Conservation (phyloP, 371 early-diverging fungal genomes). For the Actinomortierella ambigua region DNA sequence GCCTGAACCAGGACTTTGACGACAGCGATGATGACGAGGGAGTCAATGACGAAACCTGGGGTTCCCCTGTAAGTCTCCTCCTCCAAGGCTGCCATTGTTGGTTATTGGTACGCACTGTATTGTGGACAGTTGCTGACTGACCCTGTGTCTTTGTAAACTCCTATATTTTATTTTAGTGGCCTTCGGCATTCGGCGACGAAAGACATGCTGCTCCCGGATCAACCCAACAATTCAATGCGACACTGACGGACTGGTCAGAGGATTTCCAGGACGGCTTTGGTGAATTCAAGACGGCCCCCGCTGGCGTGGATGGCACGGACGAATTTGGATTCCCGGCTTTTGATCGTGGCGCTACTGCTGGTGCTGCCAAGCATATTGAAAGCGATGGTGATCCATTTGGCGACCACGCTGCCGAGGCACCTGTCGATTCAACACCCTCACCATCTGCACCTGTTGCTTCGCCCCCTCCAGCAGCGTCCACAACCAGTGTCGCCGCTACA, state of each 20-base stretch:
- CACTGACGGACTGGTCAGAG: conserved; percentile 35
- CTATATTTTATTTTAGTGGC: conserved; percentile 12
- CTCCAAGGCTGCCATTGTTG: not conserved
- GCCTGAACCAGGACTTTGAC: conserved; percentile 24
- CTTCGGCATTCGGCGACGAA: conserved; percentile 21
- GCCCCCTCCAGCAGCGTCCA: no score
- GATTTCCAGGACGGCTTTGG: conserved; percentile 38
- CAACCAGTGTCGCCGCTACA: no score
- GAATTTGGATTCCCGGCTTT: conserved; percentile 41
- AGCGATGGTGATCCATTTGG: no score
- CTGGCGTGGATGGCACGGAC: conserved; percentile 17
- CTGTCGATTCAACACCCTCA: no score
- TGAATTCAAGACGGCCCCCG: conserved; percentile 24
- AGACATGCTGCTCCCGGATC: conserved; percentile 18
- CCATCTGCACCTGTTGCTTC: no score
- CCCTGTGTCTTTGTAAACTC: not conserved
- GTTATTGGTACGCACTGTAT: not conserved
- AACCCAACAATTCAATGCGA: conserved; percentile 18
- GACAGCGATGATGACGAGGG: conserved; percentile 40
- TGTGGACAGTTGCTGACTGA: not conserved
- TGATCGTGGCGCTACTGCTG: conserved; percentile 8
- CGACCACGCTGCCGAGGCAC: no score
- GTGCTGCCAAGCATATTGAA: no score
- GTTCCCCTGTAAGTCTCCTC: conserved; percentile 19
- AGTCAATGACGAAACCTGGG: conserved; percentile 44